A percentile compares a stretch with the other conserved stretches of the same genome.
Evolutionary conservation across 2,329 filamentous ascomycete species (phyloP).

Genomic region (Colletotrichum echinochloae): DNA sequence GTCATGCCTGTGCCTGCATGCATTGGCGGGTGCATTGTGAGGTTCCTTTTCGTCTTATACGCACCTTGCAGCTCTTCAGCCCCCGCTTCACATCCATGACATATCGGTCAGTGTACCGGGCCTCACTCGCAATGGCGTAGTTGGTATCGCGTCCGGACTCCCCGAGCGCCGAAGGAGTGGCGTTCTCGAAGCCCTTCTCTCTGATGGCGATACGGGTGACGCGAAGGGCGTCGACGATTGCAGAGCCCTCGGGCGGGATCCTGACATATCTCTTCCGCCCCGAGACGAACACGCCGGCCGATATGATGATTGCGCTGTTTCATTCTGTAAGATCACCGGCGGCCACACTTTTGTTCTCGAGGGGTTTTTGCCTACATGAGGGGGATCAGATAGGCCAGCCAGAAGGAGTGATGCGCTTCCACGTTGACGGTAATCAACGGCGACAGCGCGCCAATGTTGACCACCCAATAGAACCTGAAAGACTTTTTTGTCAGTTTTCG

Average conservation of each 20-base stretch:
- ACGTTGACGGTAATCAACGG: constrained; percentile 32
- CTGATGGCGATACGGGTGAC: constrained; percentile 42
- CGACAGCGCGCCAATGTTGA: constrained; percentile 71
- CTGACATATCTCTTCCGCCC: constrained; percentile 32
- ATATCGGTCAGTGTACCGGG: constrained; percentile 45
- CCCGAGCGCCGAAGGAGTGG: constrained; percentile 38
- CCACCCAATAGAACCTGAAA: constrained; percentile 70
- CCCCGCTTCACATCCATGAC: constrained; percentile 43
- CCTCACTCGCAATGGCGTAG: constrained; percentile 43
- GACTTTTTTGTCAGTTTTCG: neutral
- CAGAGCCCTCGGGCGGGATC: constrained; percentile 25
- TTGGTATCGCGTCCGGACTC: constrained; percentile 40
- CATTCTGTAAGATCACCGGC: neutral
- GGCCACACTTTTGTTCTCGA: fast-evolving
- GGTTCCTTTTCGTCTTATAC: too few relatives aligned
- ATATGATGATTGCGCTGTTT: constrained; percentile 23
- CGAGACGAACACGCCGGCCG: constrained; percentile 19
- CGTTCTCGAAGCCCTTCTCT: constrained; percentile 40
- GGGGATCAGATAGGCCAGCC: constrained; percentile 39
- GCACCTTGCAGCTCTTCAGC: constrained; percentile 45
- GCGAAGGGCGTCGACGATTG: constrained; percentile 39
- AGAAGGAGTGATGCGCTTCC: constrained; percentile 30
- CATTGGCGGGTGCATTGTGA: fast-evolving
- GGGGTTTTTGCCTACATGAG: constrained; percentile 39
- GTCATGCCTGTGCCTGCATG: too few relatives aligned